Base-by-base conservation (phyloP, 2,329 filamentous ascomycete species). In the Apiospora phragmitis region DNA sequence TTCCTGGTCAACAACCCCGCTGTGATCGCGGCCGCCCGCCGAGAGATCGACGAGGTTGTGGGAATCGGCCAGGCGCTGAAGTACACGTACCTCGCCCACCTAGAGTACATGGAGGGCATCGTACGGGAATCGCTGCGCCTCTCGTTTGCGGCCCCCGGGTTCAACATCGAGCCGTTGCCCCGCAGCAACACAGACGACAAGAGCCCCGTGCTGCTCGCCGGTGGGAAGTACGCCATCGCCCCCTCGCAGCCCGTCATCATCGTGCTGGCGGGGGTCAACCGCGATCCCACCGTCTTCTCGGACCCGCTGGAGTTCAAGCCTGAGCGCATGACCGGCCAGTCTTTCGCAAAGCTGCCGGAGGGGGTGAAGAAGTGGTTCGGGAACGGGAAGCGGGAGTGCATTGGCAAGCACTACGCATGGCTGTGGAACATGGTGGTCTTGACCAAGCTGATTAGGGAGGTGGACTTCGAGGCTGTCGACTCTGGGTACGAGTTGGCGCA, bases 71-170 rank as follows among this genome's bases (percentile, higher is more conserved):
- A 84, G 1, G 18, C 55, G 32, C 78, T 90, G 41, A 79, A 78
- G 0, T 77, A 85, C 66, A 83, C 85, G 8, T 86, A 90, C 74
- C 77, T 90, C 1, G 74, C 81, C 0, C 84, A 85, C 72, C 82
- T 91, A 2, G 80, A 82, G 14, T 91, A 89, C 76, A 74, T 90
- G 65, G 85, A 87, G 69, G 88, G 84, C 43, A 77, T 89, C 35
- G 77, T 90, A 35, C 84, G 85, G 68, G 87, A 90, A 76, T 83
- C 86, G 0, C 80, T 90, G 9, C 86, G 89, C 0, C 83, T 90
- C 2, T 85, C 84, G 0, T 85, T 84, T 42, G 83, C 87, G 0
- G 87, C 88, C 0, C 87, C 88, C 0, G 83, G 85, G 0, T 87
- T 89, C 80, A 87, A 87, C 79, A 84, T 87, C 69, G 85, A 87